Evolutionary conservation across 78 protist species (phyloP), one percentile per base, ranked within the genome.

Genomic region (Isochrysis galbana): DNA sequence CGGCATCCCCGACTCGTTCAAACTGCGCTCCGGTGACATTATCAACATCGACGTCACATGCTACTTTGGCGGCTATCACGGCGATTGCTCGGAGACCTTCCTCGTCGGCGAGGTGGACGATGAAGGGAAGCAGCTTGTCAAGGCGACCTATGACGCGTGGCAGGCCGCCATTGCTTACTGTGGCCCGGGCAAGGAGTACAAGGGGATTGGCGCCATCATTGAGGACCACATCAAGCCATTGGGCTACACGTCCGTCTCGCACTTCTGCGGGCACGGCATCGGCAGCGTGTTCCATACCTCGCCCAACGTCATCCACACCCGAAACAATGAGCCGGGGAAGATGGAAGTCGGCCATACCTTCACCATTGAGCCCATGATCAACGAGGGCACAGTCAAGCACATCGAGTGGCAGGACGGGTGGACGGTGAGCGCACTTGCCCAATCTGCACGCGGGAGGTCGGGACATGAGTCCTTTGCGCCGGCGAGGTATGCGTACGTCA

Each of bases 361-460:
- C 88, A 99, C 99, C 39, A 98, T 99, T 48, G 99, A 98, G 96
- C 99, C 99, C 82, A 98, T 98, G 98, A 96, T 98, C 91, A 96
- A 69, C 92, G 87, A 44, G 86, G 96, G 96, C 55, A 23, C 19
- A 48, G 34, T 1, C 90, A 41, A 87, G 38, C 97, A 95, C 55
- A 88, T 51, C 29, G 34, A 87, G 39, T 98, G 99, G 99, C 96
- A 96, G 32, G 99, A 99, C 87, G 95, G 90, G 38, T 99, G 99
- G 99, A 98, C 99, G 1, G 91, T 95, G 39, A 93, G 84, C 46
- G n/a, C n/a, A n/a, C n/a, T n/a, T n/a, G n/a, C n/a, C n/a, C n/a
- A n/a, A 98, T n/a, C n/a, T n/a, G n/a, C n/a, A n/a, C n/a, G n/a
- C n/a, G n/a, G n/a, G n/a, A n/a, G n/a, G n/a, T n/a, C n/a, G n/a